phyloP scores from a whole-genome alignment of 1,284 basidiomycete genomes.

The Xerocomus minutiporus region DNA sequence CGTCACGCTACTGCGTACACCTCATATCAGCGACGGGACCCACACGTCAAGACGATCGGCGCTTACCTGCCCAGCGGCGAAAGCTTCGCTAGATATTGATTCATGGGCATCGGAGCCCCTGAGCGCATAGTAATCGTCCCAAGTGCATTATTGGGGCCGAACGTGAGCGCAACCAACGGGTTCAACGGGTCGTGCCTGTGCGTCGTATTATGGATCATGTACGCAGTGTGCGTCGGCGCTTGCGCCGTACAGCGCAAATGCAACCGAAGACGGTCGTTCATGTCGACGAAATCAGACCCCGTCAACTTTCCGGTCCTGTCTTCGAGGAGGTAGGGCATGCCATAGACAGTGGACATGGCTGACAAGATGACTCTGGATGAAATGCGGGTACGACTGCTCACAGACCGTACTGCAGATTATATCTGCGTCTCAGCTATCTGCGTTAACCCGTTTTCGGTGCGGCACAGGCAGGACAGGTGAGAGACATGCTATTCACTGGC shows the following conservation, averaged over 20 bases:
- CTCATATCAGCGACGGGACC: constrained; percentile 2
- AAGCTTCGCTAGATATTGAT: constrained; percentile 46
- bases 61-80: constrained; percentile 39
- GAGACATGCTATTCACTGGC: constrained; percentile 14
- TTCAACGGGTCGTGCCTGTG: constrained; percentile 24
- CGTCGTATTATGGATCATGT: constrained; percentile 48
- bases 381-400: constrained; percentile 1
- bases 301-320: constrained; percentile 51
- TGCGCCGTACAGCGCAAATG: constrained; percentile 45
- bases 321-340: constrained; percentile 58
- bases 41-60: constrained; percentile 3
- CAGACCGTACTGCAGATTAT: constrained; percentile 17
- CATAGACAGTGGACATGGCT: constrained; percentile 40
- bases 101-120: constrained; percentile 43
- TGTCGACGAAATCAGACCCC: constrained; percentile 55
- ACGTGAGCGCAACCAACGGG: constrained; percentile 48
- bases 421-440: constrained; percentile 16
- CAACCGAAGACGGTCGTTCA: constrained; percentile 56
- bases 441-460: constrained; percentile 25
- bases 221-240: constrained; percentile 40
- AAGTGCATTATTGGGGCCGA: constrained; percentile 45
- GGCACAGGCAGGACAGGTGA: constrained; percentile 16
- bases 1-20: constrained; percentile 35
- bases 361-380: background rate
- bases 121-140: constrained; percentile 47